phyloP scores from a whole-genome alignment of 306 rosid genomes.

The Trifolium fragiferum region DNA sequence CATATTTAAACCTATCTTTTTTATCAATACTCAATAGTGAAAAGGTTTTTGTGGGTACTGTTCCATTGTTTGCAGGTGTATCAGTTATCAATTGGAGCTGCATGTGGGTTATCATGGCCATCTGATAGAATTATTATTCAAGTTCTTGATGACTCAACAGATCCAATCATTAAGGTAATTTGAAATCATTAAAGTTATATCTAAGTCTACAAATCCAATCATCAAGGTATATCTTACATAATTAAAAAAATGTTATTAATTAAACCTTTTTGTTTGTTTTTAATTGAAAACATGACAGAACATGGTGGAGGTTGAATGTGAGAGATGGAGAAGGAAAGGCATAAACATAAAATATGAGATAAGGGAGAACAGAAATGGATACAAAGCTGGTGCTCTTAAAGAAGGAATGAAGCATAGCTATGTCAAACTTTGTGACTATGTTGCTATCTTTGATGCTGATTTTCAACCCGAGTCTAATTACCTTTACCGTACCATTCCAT shows the following conservation, averaged over 20 bases:
- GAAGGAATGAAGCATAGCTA: constrained; percentile 92
- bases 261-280: constrained; percentile 11
- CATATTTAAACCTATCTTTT: too few relatives aligned
- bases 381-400: constrained; percentile 91
- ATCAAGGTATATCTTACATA: not conserved
- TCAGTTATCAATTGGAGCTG: constrained; percentile 72
- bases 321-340: constrained; percentile 87
- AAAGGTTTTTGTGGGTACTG: constrained; percentile 27
- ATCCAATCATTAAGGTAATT: constrained; percentile 63
- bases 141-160: constrained; percentile 85
- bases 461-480: constrained; percentile 92
- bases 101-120: constrained; percentile 77
- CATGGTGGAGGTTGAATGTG: constrained; percentile 74
- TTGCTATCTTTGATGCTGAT: constrained; percentile 91
- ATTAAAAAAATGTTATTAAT: not conserved
- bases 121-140: constrained; percentile 70
- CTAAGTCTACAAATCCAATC: too few relatives aligned
- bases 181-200: constrained; percentile 37
- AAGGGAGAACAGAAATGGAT: constrained; percentile 80
- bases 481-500: constrained; percentile 74
- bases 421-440: constrained; percentile 79
- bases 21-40: not conserved
- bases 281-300: constrained; percentile 49
- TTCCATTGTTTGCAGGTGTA: constrained; percentile 57
- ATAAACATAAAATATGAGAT: constrained; percentile 87